Base-by-base conservation (phyloP, 83 land plant species). In the Picea abies region DNA sequence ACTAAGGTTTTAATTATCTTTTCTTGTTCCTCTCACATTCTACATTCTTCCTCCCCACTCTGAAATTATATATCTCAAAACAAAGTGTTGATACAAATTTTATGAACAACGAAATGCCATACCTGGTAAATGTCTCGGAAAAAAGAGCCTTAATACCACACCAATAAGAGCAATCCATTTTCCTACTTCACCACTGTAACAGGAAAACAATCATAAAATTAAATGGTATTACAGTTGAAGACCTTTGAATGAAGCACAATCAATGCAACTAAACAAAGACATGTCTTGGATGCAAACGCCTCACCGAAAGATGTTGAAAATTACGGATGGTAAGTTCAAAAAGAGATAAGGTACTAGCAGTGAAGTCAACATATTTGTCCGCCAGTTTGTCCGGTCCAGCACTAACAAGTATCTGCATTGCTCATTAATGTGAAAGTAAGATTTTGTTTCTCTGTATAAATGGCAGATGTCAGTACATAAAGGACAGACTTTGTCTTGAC, bases 311-410 rank as follows among this genome's bases (percentile, higher is more conserved):
- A 93, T 84, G 83, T 80, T 49, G 82, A 96, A 94, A 5, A 94
- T 14, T 5, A 84, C 47, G 15, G 88, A 79, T 22, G 98, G 98
- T 72, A 96, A 86, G 68, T 90, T 90, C 63, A 96, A 84, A 87
- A 95, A 93, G 16, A 96, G 91, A 80, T 96, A 96, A 58, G 99
- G 99, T 11, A 93, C 86, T 76, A 95, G 66, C 56, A 96, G 96
- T 22, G 90, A 86, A 12, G 99, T 95, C 68, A 96, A 81, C 88
- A 96, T 88, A 81, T 95, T 89, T 15, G 99, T 93, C 84, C 87
- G 91, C 99, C 99, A 96, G 85, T 95, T 89, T 44, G 96, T 96
- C 61, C 95, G 92, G 81, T 96, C 96, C 94, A 96, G 76, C 22
- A 96, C 89, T 85, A 96, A 78, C 96, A 96, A 81, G 82, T 91